Percentiles rank a stretch among this genome's conserved stretches.
phyloP scores from a whole-genome alignment of 2,329 filamentous ascomycete genomes.

The Cladobotryum protrusum region DNA sequence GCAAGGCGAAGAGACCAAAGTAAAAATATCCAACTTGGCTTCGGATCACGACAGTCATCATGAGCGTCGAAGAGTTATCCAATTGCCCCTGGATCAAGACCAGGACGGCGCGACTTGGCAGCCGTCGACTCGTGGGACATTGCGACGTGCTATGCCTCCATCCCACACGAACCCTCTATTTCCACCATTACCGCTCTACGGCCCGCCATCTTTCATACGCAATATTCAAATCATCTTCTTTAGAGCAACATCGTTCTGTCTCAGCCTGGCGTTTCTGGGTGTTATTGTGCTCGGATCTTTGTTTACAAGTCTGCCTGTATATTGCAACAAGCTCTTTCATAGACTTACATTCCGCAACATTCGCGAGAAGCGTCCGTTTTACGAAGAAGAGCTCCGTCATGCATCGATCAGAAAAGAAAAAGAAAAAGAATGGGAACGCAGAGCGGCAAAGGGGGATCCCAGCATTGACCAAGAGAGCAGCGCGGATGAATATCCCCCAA shows the following conservation, averaged over 20 bases:
- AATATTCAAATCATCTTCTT: constrained; percentile 61
- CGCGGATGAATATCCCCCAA: constrained; percentile 58
- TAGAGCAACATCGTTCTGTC: constrained; percentile 60
- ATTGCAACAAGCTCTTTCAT: constrained; percentile 43
- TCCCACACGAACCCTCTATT: constrained; percentile 75
- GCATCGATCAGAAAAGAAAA: constrained; percentile 49
- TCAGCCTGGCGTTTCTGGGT: constrained; percentile 71
- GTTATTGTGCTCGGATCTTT: constrained; percentile 70
- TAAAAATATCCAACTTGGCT: constrained; percentile 19
- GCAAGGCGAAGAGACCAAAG: constrained; percentile 19
- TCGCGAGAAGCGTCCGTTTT: constrained; percentile 58
- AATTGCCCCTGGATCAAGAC: constrained; percentile 18
- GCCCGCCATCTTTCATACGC: constrained; percentile 61
- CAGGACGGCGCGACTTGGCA: constrained; percentile 32
- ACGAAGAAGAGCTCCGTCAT: constrained; percentile 62
- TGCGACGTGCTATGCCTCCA: constrained; percentile 49
- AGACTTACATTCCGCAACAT: constrained; percentile 54
- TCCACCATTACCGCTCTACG: constrained; percentile 76
- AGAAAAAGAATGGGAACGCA: constrained; percentile 56
- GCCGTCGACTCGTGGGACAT: constrained; percentile 40
- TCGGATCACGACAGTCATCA: constrained; percentile 29
- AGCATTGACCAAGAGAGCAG: constrained; percentile 38
- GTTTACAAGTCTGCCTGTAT: constrained; percentile 56
- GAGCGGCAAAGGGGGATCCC: constrained; percentile 29
- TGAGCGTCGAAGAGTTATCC: constrained; percentile 18